Percentiles rank a stretch among this genome's conserved stretches.
Evolutionary conservation across 345 rosid species (phyloP).

Genomic region (Sonneratia caseolaris): DNA sequence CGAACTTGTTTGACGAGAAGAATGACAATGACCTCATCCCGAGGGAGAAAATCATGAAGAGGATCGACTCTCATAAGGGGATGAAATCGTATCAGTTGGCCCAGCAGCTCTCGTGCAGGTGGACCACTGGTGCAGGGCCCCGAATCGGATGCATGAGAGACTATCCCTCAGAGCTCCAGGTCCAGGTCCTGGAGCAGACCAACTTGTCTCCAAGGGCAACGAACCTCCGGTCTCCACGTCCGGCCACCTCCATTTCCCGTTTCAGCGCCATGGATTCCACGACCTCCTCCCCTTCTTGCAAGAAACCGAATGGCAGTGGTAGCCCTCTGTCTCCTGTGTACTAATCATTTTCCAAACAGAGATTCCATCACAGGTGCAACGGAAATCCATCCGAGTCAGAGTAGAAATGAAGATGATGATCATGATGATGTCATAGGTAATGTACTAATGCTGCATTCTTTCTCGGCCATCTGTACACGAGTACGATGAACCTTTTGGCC

Average conservation of each 20-base stretch:
- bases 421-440: neutral
- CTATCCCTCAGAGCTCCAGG: conserved; percentile 75
- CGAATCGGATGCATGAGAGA: conserved; percentile 95
- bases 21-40: conserved; percentile 42
- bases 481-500: neutral
- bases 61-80: conserved; percentile 77
- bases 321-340: conserved; percentile 17
- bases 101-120: conserved; percentile 50
- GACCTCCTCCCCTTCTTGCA: conserved; percentile 11
- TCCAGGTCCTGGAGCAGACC: conserved; percentile 56
- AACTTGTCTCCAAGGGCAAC: conserved; percentile 59
- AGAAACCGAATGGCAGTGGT: conserved; percentile 11
- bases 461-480: neutral
- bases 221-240: conserved; percentile 12
- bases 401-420: neutral
- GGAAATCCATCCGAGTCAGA: neutral
- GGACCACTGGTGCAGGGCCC: conserved; percentile 95
- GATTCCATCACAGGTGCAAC: neutral
- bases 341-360: conserved; percentile 5
- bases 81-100: conserved; percentile 69
- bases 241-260: neutral
- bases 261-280: conserved; percentile 8
- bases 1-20: conserved; percentile 51
- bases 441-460: neutral
- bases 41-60: conserved; percentile 58